Conservation (phyloP, 2,329 filamentous ascomycete genomes). For the Paecilomyces dactylethromorphus region DNA sequence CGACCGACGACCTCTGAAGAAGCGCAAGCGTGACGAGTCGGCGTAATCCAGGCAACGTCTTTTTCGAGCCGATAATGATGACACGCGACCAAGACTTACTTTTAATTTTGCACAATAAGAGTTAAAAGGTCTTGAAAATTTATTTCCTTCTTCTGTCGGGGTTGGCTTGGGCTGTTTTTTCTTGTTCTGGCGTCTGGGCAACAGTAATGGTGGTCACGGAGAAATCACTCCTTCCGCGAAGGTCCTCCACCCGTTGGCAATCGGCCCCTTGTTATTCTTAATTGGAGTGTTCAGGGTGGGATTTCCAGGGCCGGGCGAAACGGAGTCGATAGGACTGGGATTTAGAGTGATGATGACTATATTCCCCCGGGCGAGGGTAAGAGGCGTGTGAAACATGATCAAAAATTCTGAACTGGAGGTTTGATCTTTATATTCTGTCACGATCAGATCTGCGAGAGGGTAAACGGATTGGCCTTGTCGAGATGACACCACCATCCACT, state of each 20-base stretch:
- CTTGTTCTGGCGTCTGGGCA: conserved; percentile 29
- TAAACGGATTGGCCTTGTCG: not conserved
- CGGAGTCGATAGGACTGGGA: not conserved
- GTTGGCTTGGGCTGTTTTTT: conserved; percentile 13
- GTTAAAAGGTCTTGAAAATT: conserved; percentile 9
- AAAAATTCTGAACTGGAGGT: not conserved
- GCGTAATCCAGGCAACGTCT: conserved; percentile 39
- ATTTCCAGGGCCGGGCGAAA: not conserved
- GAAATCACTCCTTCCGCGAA: conserved; percentile 5
- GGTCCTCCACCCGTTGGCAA: not conserved
- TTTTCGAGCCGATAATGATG: conserved; percentile 22
- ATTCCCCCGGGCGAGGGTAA: conserved; percentile 13
- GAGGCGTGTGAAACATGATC: conserved; percentile 16
- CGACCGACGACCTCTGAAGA: conserved; percentile 58
- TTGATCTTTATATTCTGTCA: not conserved
- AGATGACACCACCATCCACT: not conserved
- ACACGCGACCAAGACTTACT: conserved; percentile 35
- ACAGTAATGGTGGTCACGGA: conserved; percentile 19
- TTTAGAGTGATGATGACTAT: conserved; percentile 15
- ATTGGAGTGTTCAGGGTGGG: not conserved
- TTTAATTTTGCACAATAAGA: conserved; percentile 20
- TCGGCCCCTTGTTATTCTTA: not conserved
- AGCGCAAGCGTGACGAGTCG: conserved; percentile 65
- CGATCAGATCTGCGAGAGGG: not conserved
- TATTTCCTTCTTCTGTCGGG: conserved; percentile 16